Percentiles rank a stretch among this genome's conserved stretches.
Evolutionary conservation across 805 yeast genomes (phyloP).

Genomic region (Tetrapisispora fleetii): DNA sequence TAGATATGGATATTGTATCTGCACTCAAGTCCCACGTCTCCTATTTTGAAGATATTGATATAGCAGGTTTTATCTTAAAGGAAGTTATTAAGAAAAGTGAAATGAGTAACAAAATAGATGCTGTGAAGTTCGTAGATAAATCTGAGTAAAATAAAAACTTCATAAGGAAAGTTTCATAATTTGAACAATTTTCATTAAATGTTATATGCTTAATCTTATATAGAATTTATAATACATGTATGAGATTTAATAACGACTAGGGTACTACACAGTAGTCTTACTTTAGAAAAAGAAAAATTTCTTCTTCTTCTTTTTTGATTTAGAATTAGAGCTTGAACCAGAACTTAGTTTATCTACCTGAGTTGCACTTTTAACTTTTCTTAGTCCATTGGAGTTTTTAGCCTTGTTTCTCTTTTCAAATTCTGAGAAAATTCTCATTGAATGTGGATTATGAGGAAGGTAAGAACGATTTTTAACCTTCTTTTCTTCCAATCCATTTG

Average conservation of each 20-base stretch:
- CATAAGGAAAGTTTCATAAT: too few species aligned
- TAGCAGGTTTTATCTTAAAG: slow-evolving; percentile 65
- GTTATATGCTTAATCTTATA: background rate
- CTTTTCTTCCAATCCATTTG: background rate
- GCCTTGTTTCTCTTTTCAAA: slow-evolving; percentile 3
- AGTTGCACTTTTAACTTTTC: slow-evolving; percentile 20
- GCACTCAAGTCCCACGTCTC: slow-evolving; percentile 84
- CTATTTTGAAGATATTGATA: slow-evolving; percentile 78
- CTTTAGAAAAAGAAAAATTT: slow-evolving; percentile 1
- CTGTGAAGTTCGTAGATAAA: background rate
- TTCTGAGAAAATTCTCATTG: slow-evolving; percentile 1
- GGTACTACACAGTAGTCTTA: too few species aligned
- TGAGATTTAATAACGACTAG: background rate
- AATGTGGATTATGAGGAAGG: background rate
- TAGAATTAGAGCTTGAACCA: background rate
- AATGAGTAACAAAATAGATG: slow-evolving; percentile 2
- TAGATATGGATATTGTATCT: slow-evolving; percentile 69
- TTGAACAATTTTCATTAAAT: background rate
- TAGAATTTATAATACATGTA: background rate
- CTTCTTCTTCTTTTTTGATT: slow-evolving; percentile 2
- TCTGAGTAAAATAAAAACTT: background rate
- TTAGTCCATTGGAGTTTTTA: slow-evolving; percentile 1
- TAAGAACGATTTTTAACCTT: background rate
- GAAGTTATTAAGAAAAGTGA: slow-evolving; percentile 33
- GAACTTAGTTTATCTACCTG: slow-evolving; percentile 18